phyloP scores from a whole-genome alignment of 768 basidiomycete species.

The Suillus plorans region DNA sequence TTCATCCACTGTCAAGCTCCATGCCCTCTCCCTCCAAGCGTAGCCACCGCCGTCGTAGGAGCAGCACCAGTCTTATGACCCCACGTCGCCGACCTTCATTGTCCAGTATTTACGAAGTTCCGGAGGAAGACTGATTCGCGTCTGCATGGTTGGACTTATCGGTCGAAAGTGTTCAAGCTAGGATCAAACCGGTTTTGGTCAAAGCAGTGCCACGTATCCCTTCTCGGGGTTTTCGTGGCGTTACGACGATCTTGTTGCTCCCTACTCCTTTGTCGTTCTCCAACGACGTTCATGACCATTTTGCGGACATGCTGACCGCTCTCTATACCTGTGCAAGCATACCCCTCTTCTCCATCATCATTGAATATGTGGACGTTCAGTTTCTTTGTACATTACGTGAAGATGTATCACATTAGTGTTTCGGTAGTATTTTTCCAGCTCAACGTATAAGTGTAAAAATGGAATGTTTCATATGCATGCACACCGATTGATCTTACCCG shows the following conservation, averaged over 20 bases:
- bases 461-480: not conserved
- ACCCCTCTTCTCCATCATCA: not conserved
- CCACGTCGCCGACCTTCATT: constrained; percentile 31
- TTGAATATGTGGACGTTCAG: not conserved
- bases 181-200: constrained; percentile 13
- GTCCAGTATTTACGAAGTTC: constrained; percentile 33
- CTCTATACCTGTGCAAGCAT: constrained; percentile 5
- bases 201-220: not conserved
- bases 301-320: constrained; percentile 6
- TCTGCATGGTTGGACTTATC: not conserved
- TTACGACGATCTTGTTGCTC: not conserved
- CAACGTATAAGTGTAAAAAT: not conserved
- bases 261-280: not conserved
- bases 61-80: constrained; percentile 31
- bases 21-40: not conserved
- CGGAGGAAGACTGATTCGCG: constrained; percentile 27
- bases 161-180: not conserved
- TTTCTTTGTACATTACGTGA: not conserved
- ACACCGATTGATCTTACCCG: not conserved
- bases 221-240: not conserved
- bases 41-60: constrained; percentile 29
- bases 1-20: constrained; percentile 12
- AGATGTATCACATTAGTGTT: not conserved
- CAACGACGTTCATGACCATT: not conserved
- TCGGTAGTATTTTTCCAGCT: not conserved